Evolutionary conservation across 768 basidiomycete species (phyloP).

Genomic region (Naganishia kalamii): DNA sequence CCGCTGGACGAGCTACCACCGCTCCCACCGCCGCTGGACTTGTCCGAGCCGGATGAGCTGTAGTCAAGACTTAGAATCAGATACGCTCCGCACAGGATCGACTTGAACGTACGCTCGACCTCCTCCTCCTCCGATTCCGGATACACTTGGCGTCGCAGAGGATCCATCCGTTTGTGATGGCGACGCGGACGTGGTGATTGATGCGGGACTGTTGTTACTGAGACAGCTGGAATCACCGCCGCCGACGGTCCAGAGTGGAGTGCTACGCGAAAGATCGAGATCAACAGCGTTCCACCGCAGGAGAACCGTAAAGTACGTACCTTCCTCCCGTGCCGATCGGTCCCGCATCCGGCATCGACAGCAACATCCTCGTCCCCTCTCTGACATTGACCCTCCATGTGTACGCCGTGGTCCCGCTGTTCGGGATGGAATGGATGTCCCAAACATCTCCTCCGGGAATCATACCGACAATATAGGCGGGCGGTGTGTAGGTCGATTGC

Average conservation of each 20-base stretch:
- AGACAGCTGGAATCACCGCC: conserved; percentile 34
- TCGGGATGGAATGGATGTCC: conserved; percentile 28
- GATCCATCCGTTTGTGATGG: background rate
- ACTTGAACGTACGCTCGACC: conserved; percentile 5
- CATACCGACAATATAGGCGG: conserved; percentile 38
- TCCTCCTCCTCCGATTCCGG: conserved; percentile 34
- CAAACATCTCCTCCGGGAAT: conserved; percentile 43
- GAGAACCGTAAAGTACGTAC: background rate
- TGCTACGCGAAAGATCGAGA: background rate
- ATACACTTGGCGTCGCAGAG: conserved; percentile 2
- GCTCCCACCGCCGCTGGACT: background rate
- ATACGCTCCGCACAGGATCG: background rate
- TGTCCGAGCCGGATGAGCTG: background rate
- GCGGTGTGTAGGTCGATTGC: conserved; percentile 36
- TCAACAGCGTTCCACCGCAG: background rate
- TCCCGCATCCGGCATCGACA: conserved; percentile 40
- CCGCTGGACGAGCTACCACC: background rate
- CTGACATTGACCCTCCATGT: conserved; percentile 38
- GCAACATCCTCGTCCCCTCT: conserved; percentile 35
- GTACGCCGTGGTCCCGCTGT: conserved; percentile 14
- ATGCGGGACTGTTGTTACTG: conserved; percentile 26
- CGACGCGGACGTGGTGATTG: conserved; percentile 20
- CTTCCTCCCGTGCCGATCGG: conserved; percentile 37
- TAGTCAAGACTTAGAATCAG: background rate
- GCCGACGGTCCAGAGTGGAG: conserved; percentile 31